A percentile compares a stretch with the other conserved stretches of the same genome.
Evolutionary conservation across 495 filamentous ascomycete genomes (phyloP).

Genomic region (Aspergillus bertholletiae): DNA sequence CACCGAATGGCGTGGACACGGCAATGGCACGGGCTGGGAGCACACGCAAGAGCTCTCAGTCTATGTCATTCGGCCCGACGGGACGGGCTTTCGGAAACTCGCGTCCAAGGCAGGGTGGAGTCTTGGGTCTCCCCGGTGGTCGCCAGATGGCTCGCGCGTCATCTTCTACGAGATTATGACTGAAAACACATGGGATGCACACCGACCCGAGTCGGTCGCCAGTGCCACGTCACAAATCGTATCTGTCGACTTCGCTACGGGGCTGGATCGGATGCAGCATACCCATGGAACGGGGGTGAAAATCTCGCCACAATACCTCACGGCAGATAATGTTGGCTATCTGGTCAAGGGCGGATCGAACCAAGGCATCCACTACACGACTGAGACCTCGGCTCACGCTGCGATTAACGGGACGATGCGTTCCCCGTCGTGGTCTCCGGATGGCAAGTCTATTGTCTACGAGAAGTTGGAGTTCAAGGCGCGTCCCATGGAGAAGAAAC

Average conservation of each 20-base stretch:
- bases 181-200: conserved; percentile 25
- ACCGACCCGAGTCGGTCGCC: conserved; percentile 17
- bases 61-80: conserved; percentile 25
- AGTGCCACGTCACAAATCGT: conserved; percentile 19
- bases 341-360: conserved; percentile 18
- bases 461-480: conserved; percentile 23
- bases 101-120: conserved; percentile 12
- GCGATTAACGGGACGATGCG: conserved; percentile 17
- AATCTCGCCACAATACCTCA: conserved; percentile 23
- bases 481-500: conserved; percentile 23
- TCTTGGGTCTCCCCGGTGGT: conserved; percentile 28
- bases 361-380: conserved; percentile 22
- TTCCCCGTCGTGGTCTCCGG: conserved; percentile 26
- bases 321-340: conserved; percentile 20
- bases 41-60: conserved; percentile 30
- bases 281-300: conserved; percentile 19
- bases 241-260: conserved; percentile 22
- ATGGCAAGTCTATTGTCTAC: conserved; percentile 26
- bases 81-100: conserved; percentile 23
- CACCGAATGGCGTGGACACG: conserved; percentile 23
- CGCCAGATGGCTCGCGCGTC: conserved; percentile 23
- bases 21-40: conserved; percentile 24
- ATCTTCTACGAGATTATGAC: conserved; percentile 29
- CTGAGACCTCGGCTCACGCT: conserved; percentile 2
- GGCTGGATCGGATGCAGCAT: conserved; percentile 15